Base-by-base conservation (phyloP, 1,284 basidiomycete species). In the Pholiota adiposa region DNA sequence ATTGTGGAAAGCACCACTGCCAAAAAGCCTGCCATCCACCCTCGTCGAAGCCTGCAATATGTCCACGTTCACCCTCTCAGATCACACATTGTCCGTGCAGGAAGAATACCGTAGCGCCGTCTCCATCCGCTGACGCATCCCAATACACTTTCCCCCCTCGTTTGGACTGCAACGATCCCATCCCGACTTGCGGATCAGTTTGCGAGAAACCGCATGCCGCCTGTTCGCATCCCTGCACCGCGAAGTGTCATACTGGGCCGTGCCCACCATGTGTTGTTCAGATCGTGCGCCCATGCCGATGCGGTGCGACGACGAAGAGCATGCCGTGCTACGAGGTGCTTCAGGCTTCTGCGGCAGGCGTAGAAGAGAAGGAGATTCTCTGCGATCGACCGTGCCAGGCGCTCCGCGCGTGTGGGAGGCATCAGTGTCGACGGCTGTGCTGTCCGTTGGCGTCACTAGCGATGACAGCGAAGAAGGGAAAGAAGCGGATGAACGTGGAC, bases 51-150 rank as follows among this genome's bases (percentile, higher is more conserved):
- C 81, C 87, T 0, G 78, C 83, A 0, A 74, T 76, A 0, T 97
- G 95, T 69, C 94, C 94, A 0, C 80, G 81, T 36, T 90, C 92
- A 0, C 93, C 94, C 0, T 74, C 77, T 0, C 68, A 82, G 6
- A 78, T 96, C 54, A 83, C 81, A 0, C 84, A 84, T 41, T 97
- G 96, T 70, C 92, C 94, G 0, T 97, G 95, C 65, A 92, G 92
- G 11, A 84, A 86, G 56, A 83, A 85, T 12, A 74, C 79, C 0
- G 83, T 94, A 48, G 74, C 77, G 3, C 72, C 78, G 1, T 65
- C 67, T 4, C 55, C 63, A 1, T 63, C 63, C 64, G 33, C 72
- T 62, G 34, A 72, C 57, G 25, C 67, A 12, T 66, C 76, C 55
- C 41, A 69, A 11, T 72, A 73, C 40, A 67, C 73, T 1, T 78